A percentile compares a stretch with the other conserved stretches of the same genome.
phyloP scores from a whole-genome alignment of 768 basidiomycete species.

The Pulveroboletus sp. region DNA sequence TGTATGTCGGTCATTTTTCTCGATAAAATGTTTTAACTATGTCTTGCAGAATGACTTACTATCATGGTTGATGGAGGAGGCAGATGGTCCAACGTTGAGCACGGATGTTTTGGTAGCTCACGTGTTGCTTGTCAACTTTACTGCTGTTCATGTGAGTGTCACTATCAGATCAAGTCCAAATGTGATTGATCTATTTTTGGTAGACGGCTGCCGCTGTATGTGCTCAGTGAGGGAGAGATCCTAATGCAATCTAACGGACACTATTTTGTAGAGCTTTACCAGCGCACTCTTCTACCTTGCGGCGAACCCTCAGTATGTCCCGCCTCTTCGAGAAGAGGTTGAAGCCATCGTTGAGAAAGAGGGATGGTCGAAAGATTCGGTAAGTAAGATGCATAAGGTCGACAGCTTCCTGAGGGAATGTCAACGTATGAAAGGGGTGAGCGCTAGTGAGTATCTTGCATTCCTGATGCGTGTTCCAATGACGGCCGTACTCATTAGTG shows the following conservation, averaged over 20 bases:
- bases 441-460: slow-evolving; percentile 14
- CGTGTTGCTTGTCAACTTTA: slow-evolving; percentile 14
- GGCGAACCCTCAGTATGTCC: slow-evolving; percentile 32
- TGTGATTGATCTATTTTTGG: not conserved
- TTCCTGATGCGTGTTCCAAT: not conserved
- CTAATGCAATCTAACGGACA: not conserved
- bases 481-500: slow-evolving; percentile 12
- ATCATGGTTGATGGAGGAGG: slow-evolving; percentile 31
- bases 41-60: slow-evolving; percentile 31
- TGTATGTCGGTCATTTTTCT: slow-evolving; percentile 17
- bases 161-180: not conserved
- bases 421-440: slow-evolving; percentile 30
- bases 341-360: slow-evolving; percentile 27
- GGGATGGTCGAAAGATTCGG: slow-evolving; percentile 28
- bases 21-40: not conserved
- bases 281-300: slow-evolving; percentile 37
- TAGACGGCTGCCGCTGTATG: slow-evolving; percentile 16
- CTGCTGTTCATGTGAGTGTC: slow-evolving; percentile 21
- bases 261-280: slow-evolving; percentile 26
- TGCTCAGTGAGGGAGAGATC: not conserved
- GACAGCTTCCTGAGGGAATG: slow-evolving; percentile 42
- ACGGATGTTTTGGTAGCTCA: slow-evolving; percentile 20
- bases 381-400: slow-evolving; percentile 34
- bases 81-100: slow-evolving; percentile 16
- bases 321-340: slow-evolving; percentile 38